Conservation (phyloP, 2,329 filamentous ascomycete genomes). For the Dothidotthia symphoricarpi region DNA sequence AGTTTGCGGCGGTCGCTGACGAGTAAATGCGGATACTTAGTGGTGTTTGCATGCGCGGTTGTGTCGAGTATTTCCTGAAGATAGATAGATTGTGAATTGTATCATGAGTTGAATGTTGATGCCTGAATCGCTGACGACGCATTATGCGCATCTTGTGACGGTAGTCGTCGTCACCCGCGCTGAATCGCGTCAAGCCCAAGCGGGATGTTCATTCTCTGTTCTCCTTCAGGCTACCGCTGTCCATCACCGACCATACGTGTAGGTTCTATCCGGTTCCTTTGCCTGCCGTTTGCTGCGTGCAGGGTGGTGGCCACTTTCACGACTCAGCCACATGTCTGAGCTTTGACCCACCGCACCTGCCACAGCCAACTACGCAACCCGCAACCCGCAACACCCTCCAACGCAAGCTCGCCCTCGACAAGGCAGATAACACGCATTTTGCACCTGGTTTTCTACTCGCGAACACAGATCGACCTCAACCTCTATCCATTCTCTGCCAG, state of each 20-base stretch:
- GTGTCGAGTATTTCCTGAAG: conserved; percentile 22
- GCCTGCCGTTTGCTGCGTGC: too few species aligned
- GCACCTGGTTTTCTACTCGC: conserved; percentile 2
- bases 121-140: conserved; percentile 39
- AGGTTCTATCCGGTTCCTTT: too few species aligned
- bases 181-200: background rate
- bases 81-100: conserved; percentile 31
- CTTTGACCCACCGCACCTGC: conserved; percentile 15
- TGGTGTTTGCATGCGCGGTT: conserved; percentile 26
- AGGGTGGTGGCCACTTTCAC: too few species aligned
- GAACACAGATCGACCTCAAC: conserved; percentile 5
- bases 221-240: too few species aligned
- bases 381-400: conserved; percentile 16
- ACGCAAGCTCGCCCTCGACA: conserved; percentile 12
- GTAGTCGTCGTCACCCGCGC: conserved; percentile 19
- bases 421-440: conserved; percentile 11
- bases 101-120: conserved; percentile 28
- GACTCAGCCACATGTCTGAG: conserved; percentile 7
- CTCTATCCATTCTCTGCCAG: conserved; percentile 1
- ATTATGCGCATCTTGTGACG: conserved; percentile 29
- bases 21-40: conserved; percentile 67
- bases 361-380: conserved; percentile 10
- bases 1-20: conserved; percentile 93
- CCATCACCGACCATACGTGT: too few species aligned
- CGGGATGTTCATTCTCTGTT: background rate